Evolutionary conservation across 305 asterid genomes (phyloP).

Genomic region (Withania somnifera): DNA sequence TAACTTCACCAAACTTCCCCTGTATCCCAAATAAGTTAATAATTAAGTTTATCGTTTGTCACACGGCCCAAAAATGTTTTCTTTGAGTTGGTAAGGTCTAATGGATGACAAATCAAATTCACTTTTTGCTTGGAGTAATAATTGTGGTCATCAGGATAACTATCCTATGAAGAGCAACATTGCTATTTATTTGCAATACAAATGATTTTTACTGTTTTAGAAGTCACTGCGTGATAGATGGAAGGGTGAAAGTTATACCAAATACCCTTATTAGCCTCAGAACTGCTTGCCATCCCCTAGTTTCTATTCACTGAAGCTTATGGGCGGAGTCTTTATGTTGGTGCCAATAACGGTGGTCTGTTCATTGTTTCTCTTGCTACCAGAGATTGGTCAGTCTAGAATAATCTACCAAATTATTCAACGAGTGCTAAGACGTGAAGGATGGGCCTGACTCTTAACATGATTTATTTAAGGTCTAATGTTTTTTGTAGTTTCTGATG

Average conservation of each 20-base stretch:
- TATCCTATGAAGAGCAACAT: background rate
- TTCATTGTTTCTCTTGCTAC: background rate
- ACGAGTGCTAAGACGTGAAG: constrained; percentile 26
- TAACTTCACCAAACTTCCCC: background rate
- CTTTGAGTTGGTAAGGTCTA: background rate
- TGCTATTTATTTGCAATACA: background rate
- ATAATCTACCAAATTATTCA: background rate
- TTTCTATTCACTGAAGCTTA: background rate
- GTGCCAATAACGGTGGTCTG: background rate
- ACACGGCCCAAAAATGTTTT: background rate
- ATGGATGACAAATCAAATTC: background rate
- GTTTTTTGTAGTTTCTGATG: constrained; percentile 25
- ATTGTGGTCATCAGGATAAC: background rate
- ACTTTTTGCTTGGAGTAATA: background rate
- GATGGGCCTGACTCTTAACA: constrained; percentile 18
- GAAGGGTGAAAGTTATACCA: background rate
- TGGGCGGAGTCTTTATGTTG: too few relatives aligned
- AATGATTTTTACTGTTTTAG: background rate
- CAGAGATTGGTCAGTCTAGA: background rate
- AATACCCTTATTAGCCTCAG: background rate
- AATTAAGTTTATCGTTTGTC: background rate
- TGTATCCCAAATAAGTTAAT: background rate
- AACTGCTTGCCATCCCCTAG: background rate
- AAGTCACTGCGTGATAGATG: background rate
- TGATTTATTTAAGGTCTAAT: constrained; percentile 13